Evolutionary conservation across 768 basidiomycete genomes (phyloP).

Genomic region (Dioszegia hungarica): DNA sequence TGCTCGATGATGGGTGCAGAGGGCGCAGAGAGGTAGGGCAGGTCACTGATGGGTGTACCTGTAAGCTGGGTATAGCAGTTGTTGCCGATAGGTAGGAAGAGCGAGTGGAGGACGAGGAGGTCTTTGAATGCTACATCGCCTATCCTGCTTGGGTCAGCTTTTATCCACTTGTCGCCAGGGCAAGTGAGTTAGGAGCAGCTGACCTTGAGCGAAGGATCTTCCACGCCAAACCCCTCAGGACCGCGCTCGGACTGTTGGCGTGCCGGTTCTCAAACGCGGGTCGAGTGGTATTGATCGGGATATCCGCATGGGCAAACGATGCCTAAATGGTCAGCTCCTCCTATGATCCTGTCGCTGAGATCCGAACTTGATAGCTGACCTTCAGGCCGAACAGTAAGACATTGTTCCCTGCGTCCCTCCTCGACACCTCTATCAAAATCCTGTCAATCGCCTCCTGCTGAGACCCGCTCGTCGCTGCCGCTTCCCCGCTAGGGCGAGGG

Average conservation of each 20-base stretch:
- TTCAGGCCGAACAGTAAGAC: slow-evolving; percentile 21
- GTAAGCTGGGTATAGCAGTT: slow-evolving; percentile 78
- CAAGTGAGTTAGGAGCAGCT: neutral
- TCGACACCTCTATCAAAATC: slow-evolving; percentile 24
- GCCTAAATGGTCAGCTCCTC: neutral
- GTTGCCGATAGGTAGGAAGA: slow-evolving; percentile 76
- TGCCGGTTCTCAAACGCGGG: slow-evolving; percentile 38
- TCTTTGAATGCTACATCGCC: slow-evolving; percentile 73
- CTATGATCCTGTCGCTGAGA: neutral
- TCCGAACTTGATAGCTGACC: slow-evolving; percentile 7
- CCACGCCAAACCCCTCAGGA: slow-evolving; percentile 28
- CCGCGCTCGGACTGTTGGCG: slow-evolving; percentile 30
- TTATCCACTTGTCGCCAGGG: neutral
- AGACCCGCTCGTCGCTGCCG: slow-evolving; percentile 2
- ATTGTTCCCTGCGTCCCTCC: slow-evolving; percentile 15
- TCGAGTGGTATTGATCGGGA: slow-evolving; percentile 31
- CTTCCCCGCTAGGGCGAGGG: neutral
- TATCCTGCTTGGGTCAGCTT: slow-evolving; percentile 54
- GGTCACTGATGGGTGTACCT: slow-evolving; percentile 62
- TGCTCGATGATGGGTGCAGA: neutral
- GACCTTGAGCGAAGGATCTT: slow-evolving; percentile 19
- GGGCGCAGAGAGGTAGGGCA: slow-evolving; percentile 39
- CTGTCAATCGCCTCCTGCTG: slow-evolving; percentile 40
- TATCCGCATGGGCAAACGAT: neutral
- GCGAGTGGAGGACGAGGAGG: slow-evolving; percentile 66